Conservation (phyloP, 176 grass and related monocot species). For the Zoysia japonica region DNA sequence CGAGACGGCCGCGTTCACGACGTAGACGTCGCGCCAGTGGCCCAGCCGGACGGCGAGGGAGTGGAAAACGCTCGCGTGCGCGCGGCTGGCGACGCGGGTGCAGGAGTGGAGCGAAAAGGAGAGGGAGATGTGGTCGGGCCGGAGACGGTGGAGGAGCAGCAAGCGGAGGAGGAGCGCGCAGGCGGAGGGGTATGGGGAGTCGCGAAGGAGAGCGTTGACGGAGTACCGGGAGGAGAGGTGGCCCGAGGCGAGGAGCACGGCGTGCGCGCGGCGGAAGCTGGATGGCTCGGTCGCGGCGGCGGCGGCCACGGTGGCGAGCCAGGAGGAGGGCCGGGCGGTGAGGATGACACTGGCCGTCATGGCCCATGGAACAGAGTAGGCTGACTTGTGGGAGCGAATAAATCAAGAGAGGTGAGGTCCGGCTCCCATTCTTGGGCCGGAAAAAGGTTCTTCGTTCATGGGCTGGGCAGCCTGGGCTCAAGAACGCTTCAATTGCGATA, state of each 20-base stretch:
- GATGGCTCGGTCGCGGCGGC: conserved; percentile 14
- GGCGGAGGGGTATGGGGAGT: conserved; percentile 10
- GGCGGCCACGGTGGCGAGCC: conserved; percentile 26
- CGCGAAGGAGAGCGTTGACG: conserved; percentile 44
- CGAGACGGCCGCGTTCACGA: conserved; percentile 39
- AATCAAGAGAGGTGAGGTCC: too few relatives aligned
- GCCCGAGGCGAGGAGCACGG: conserved; percentile 41
- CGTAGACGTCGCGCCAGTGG: conserved; percentile 41
- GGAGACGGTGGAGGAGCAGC: conserved; percentile 31
- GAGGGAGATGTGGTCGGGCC: conserved; percentile 45
- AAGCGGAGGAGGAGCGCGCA: conserved; percentile 40
- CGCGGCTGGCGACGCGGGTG: conserved; percentile 24
- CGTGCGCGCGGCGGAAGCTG: conserved; percentile 32
- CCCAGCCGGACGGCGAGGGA: conserved; percentile 47
- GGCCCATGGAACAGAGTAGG: not conserved
- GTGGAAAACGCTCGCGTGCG: conserved; percentile 34
- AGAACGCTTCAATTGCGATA: too few relatives aligned
- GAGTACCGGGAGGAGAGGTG: conserved; percentile 37
- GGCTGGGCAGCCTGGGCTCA: too few relatives aligned
- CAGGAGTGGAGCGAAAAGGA: conserved; percentile 55
- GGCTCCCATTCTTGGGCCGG: too few relatives aligned
- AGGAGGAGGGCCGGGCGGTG: not conserved
- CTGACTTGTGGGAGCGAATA: too few relatives aligned
- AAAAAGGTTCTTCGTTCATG: too few relatives aligned
- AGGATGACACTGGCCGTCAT: conserved; percentile 10